Base-by-base conservation (phyloP, 164 flowering plant species). In the Stephania cephalantha region DNA sequence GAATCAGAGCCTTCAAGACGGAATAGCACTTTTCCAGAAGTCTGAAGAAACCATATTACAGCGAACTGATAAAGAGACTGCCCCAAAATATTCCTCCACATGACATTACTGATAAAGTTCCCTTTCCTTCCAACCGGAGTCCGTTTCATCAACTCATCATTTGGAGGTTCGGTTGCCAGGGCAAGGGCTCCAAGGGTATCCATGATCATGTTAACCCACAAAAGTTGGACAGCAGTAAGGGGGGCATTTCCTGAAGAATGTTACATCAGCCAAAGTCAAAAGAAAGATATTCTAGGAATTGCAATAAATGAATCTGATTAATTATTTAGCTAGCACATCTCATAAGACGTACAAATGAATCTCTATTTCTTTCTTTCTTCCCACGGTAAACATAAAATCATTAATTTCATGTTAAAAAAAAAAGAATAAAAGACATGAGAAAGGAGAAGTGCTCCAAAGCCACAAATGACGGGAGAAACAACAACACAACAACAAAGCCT, bases 151-250 rank as follows among this genome's bases (percentile, higher is more conserved):
- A 94, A 80, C 71, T 87, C 97, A 76, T 90, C 91, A 65, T 71
- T 88, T 12, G 98, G 98, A 78, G 97, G 98, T 74, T 94, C 97
- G 7, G 98, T 94, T 46, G 98, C 98, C 68, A 94, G 81, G 70
- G 98, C 98, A 71, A 92, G 91, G 69, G 98, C 98, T 79, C 98
- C 98, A 9, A 94, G 82, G 61, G 98, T 94, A 81, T 94, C 98
- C 98, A 94, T 94, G 76, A 94, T 94, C 98, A 94, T 92, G 88
- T 94, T 94, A 72, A 92, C 98, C 98, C 97, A 94, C 25, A 94
- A 83, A 73, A 94, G 91, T 75, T 94, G 98, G 74, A 94, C 98
- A 73, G 98, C 98, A 29, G 98, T 94, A 25, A 92, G 91, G 5
- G 98, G 97, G 69, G 97, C 87, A 75, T 72, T 87, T 65, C 98